Base-by-base conservation (phyloP, 2,329 filamentous ascomycete genomes). In the Madurella fahalii region DNA sequence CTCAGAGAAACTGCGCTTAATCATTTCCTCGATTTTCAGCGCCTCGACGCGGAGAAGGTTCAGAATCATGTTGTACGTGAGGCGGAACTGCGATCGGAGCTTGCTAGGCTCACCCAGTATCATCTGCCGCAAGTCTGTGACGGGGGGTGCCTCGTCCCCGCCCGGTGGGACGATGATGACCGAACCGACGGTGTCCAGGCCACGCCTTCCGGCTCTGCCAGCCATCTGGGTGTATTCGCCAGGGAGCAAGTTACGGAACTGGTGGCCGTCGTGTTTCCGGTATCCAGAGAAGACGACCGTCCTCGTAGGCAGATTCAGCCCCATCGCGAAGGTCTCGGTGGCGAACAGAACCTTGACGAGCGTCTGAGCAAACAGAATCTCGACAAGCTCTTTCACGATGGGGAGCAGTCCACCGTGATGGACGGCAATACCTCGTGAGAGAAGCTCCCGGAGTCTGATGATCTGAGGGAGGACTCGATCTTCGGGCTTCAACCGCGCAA, bases 171-270 rank as follows among this genome's bases (percentile, higher is more conserved):
- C 92, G 54, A 99, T 92, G 62, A 99, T 95, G 63, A 97, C 93
- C 7, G 89, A 94, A 2, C 94, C 94, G 18, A 96, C 91, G 5
- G 87, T 86, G 68, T 99, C 94, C 13, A 97, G 81, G 63, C 94
- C 94, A 78, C 94, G 85, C 65, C 94, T 86, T 47, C 94, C 94
- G 50, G 94, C 94, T 74, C 94, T 83, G 34, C 94, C 94, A 20
- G 94, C 93, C 94, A 99, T 99, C 65, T 99, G 94, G 1, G 94
- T 99, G 68, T 99, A 99, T 69, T 99, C 94, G 15, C 94, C 94
- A 0, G 94, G 92, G 0, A 96, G 78, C 0, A 99, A 77, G 67
- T 96, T 94, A 61, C 94, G 82, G 75, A 97, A 97, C 4, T 84
- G 83, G 63, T 94, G 89, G 5, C 94, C 94, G 66, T 99, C 94